Evolutionary conservation across 2,329 filamentous ascomycete species (phyloP).

Genomic region (Falciphora oryzae): DNA sequence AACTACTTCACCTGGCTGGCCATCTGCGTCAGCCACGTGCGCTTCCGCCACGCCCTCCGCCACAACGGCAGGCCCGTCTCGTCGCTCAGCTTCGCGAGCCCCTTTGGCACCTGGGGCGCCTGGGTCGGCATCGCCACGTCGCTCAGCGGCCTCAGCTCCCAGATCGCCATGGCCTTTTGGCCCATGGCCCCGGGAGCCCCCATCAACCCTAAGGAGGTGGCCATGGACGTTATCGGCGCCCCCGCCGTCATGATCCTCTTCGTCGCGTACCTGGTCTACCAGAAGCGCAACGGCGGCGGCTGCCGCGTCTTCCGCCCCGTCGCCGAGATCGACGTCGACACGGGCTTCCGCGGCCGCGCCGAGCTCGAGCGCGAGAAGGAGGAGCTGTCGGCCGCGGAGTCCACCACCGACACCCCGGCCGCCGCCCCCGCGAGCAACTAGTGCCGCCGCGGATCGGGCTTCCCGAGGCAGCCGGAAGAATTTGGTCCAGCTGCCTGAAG

Average conservation of each 20-base stretch:
- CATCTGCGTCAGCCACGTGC: conserved; percentile 66
- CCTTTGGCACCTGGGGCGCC: conserved; percentile 51
- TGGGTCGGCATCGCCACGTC: conserved; percentile 48
- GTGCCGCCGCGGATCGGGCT: too few relatives aligned
- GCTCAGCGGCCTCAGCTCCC: conserved; percentile 23
- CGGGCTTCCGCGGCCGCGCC: conserved; percentile 14
- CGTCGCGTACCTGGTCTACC: conserved; percentile 20
- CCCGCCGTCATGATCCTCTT: conserved; percentile 21
- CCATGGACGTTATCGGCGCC: conserved; percentile 25
- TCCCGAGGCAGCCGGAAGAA: neutral
- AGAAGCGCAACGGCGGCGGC: conserved; percentile 10
- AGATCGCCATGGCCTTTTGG: conserved; percentile 22
- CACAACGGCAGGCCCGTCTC: conserved; percentile 48
- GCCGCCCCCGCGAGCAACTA: neutral
- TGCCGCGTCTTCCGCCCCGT: conserved; percentile 19
- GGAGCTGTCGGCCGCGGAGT: neutral
- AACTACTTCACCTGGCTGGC: conserved; percentile 68
- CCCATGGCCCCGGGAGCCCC: conserved; percentile 11
- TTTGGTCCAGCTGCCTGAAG: neutral
- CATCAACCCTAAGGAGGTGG: conserved; percentile 10
- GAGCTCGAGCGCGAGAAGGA: conserved; percentile 8
- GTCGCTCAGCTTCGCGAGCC: conserved; percentile 49
- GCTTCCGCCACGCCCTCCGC: conserved; percentile 60
- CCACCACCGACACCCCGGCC: too few relatives aligned
- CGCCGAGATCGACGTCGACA: conserved; percentile 20